Percentiles rank a stretch among this genome's conserved stretches.
Evolutionary conservation across 2,329 filamentous ascomycete species (phyloP).

Genomic region (Hortaea werneckii): DNA sequence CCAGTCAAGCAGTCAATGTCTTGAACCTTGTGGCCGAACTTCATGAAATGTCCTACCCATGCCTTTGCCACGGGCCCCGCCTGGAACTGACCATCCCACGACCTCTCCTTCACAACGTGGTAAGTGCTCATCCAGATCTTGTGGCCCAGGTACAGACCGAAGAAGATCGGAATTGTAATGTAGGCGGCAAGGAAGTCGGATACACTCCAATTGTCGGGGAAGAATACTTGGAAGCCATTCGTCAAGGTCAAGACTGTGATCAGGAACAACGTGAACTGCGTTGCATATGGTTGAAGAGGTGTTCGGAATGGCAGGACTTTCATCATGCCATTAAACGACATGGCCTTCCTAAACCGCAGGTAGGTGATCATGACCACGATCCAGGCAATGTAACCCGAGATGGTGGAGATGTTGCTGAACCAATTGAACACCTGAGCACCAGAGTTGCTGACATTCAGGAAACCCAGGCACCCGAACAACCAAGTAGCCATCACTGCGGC

Average conservation of each 20-base stretch:
- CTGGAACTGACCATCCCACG: constrained; percentile 1
- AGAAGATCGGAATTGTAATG: constrained; percentile 44
- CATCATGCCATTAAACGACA: constrained; percentile 38
- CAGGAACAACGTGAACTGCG: constrained; percentile 41
- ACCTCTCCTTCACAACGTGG: constrained; percentile 2
- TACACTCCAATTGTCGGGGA: constrained; percentile 35
- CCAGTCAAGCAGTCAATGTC: constrained; percentile 38
- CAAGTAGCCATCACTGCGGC: constrained; percentile 35
- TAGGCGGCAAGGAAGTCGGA: constrained; percentile 45
- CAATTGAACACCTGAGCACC: constrained; percentile 31
- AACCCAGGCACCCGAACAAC: constrained; percentile 26
- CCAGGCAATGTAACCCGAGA: constrained; percentile 29
- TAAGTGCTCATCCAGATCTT: constrained; percentile 8
- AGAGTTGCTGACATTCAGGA: constrained; percentile 27
- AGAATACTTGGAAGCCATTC: constrained; percentile 47
- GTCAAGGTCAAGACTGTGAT: constrained; percentile 43
- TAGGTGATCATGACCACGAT: constrained; percentile 36
- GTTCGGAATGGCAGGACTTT: constrained; percentile 42
- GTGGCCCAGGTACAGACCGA: constrained; percentile 31
- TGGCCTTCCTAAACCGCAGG: constrained; percentile 42
- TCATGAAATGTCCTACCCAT: constrained; percentile 22
- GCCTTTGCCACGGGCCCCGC: constrained; percentile 13
- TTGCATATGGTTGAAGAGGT: constrained; percentile 42
- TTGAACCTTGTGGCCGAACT: constrained; percentile 20
- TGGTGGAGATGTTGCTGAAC: constrained; percentile 24